These are phyloP conservation scores for Boletus bicolor DNA, from an alignment of 768 basidiomycete genomes.

Conservation along the genomic window DNA sequence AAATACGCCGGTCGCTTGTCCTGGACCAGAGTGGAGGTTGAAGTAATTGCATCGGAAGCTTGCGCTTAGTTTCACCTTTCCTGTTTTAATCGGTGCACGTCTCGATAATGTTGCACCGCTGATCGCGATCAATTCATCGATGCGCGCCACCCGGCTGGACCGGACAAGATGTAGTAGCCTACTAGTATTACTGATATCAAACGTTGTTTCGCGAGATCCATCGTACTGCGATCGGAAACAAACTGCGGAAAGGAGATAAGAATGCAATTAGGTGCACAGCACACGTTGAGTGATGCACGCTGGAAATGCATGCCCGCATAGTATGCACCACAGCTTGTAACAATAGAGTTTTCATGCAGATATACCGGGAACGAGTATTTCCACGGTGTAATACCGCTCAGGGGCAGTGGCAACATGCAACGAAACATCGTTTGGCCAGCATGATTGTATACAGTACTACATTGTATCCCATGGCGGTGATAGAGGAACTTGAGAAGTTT, in stretches of 20 bases:
- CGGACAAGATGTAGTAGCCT: constrained; percentile 6
- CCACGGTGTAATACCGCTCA: constrained; percentile 27
- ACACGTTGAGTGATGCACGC: constrained; percentile 26
- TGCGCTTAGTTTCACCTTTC: constrained; percentile 9
- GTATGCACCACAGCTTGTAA: constrained; percentile 17
- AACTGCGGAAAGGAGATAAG: constrained; percentile 25
- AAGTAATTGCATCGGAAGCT: constrained; percentile 14
- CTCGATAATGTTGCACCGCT: constrained; percentile 2
- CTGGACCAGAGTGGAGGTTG: constrained; percentile 1
- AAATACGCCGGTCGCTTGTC: constrained; percentile 11
- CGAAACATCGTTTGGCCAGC: constrained; percentile 6
- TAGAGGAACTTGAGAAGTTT: constrained; percentile 21
- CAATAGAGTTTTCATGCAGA: constrained; percentile 21
- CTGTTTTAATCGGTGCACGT: background rate
- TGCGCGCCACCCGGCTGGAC: constrained; percentile 7
- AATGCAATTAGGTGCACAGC: constrained; percentile 20
- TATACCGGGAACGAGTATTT: constrained; percentile 8
- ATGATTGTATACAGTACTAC: background rate
- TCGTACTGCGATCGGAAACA: constrained; percentile 11
- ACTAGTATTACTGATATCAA: constrained; percentile 12
- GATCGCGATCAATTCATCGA: constrained; percentile 17
- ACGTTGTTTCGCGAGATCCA: constrained; percentile 15
- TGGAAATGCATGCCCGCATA: constrained; percentile 20
- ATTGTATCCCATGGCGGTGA: constrained; percentile 25
- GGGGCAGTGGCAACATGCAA: constrained; percentile 25